Percentiles rank a stretch among this genome's conserved stretches.
Conservation (phyloP, 768 basidiomycete genomes). For the Podaxis sp. region DNA sequence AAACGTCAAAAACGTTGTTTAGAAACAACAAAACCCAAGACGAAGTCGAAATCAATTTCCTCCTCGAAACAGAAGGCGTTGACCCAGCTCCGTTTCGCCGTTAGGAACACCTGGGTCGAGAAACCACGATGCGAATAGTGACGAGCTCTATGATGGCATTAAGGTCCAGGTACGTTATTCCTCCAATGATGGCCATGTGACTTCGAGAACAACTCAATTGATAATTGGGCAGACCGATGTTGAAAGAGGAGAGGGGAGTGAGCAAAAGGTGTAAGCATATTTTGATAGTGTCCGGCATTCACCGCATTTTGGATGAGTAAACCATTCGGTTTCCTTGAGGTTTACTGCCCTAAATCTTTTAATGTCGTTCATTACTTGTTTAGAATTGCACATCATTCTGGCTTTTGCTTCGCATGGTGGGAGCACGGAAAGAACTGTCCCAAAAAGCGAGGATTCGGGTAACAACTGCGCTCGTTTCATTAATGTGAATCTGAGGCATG, state of each 20-base stretch:
- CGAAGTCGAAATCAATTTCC: constrained; percentile 4
- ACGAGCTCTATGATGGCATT: constrained; percentile 16
- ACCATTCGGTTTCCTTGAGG: neutral
- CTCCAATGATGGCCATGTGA: neutral
- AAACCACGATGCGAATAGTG: constrained; percentile 2
- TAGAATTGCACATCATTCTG: neutral
- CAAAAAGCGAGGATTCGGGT: neutral
- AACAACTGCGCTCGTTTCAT: neutral
- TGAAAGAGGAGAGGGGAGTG: constrained; percentile 7
- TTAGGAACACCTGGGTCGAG: constrained; percentile 24
- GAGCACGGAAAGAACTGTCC: neutral
- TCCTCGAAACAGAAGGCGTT: constrained; percentile 44
- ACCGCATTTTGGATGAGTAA: neutral
- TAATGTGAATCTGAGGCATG: neutral
- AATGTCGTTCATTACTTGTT: neutral
- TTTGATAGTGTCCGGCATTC: neutral
- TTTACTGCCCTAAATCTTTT: too few species aligned
- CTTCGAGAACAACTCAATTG: neutral
- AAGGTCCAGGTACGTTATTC: constrained; percentile 15
- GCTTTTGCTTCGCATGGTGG: constrained; percentile 7
- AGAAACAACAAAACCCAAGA: neutral
- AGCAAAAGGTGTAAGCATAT: neutral
- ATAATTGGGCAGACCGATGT: constrained; percentile 12
- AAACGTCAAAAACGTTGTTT: constrained; percentile 13
- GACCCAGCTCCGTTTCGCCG: constrained; percentile 78